Conservation (phyloP, 2,329 filamentous ascomycete species). For the Aspergillus melleus region DNA sequence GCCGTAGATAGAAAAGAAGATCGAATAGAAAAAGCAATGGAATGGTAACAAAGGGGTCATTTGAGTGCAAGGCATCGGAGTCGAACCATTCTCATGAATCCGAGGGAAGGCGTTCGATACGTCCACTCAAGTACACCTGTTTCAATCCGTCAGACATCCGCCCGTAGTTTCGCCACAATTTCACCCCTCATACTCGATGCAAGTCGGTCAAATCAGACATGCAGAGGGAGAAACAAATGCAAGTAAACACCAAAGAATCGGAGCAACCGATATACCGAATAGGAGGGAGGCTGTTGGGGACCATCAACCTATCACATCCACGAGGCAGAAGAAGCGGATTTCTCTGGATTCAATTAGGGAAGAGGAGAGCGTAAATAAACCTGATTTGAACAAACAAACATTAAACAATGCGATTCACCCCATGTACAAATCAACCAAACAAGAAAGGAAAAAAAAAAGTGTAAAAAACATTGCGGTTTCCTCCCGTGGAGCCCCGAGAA, state of each 20-base stretch:
- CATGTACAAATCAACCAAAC: conserved; percentile 14
- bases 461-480: conserved; percentile 27
- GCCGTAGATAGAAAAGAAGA: not conserved
- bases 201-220: conserved; percentile 1
- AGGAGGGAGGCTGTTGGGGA: not conserved
- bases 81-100: not conserved
- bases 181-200: not conserved
- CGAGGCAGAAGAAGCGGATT: not conserved
- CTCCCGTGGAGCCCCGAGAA: conserved; percentile 21
- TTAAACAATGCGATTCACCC: conserved; percentile 6
- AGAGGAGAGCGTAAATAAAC: conserved; percentile 1
- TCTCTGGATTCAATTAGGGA: not conserved
- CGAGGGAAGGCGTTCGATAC: not conserved
- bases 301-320: conserved; percentile 1
- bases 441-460: conserved; percentile 14
- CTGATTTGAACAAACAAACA: conserved; percentile 9
- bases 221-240: not conserved
- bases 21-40: conserved; percentile 3
- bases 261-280: not conserved
- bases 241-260: not conserved
- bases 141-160: not conserved
- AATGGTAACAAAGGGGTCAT: too few relatives aligned
- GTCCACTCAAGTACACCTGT: not conserved
- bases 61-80: not conserved
- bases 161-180: conserved; percentile 2